These are phyloP conservation scores for Trapa incisa DNA, from an alignment of 345 rosid species.

Conservation along the genomic window DNA sequence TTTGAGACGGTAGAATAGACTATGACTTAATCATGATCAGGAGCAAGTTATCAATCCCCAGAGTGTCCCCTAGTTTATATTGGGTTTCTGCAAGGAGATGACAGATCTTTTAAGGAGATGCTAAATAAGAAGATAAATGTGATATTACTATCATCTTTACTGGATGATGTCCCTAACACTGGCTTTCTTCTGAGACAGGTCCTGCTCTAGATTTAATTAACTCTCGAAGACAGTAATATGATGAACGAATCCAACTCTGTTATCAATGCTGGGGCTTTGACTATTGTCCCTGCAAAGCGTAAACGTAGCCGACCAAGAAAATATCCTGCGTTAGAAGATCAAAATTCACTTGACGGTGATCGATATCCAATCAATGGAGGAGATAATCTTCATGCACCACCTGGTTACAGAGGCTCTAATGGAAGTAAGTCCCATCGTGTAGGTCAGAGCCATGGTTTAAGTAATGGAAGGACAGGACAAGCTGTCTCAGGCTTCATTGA, in stretches of 20 bases:
- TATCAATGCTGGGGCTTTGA: slow-evolving; percentile 28
- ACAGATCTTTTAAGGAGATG: not conserved
- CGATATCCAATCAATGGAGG: slow-evolving; percentile 5
- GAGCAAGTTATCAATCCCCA: not conserved
- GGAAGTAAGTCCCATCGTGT: slow-evolving; percentile 23
- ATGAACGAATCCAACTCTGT: slow-evolving; percentile 40
- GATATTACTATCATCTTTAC: not conserved
- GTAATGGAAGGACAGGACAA: slow-evolving; percentile 46
- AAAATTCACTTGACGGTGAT: not conserved
- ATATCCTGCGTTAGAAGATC: slow-evolving; percentile 17
- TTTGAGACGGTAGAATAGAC: not conserved
- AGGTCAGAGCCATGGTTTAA: slow-evolving; percentile 10
- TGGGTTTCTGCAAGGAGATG: not conserved
- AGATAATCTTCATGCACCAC: slow-evolving; percentile 22
- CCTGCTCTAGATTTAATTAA: slow-evolving; percentile 4
- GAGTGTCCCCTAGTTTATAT: not conserved
- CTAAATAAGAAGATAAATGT: not conserved
- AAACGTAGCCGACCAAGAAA: slow-evolving; percentile 87
- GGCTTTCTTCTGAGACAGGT: not conserved
- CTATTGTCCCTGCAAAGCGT: slow-evolving; percentile 40
- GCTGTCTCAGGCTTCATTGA: slow-evolving; percentile 63
- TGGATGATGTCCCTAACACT: not conserved
- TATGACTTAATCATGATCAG: not conserved
- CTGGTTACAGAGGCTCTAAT: slow-evolving; percentile 22
- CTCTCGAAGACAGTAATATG: not conserved